Evolutionary conservation across 2,329 filamentous ascomycete species (phyloP), one percentile per base, ranked within the genome.

Genomic region (Fusarium keratoplasticum): DNA sequence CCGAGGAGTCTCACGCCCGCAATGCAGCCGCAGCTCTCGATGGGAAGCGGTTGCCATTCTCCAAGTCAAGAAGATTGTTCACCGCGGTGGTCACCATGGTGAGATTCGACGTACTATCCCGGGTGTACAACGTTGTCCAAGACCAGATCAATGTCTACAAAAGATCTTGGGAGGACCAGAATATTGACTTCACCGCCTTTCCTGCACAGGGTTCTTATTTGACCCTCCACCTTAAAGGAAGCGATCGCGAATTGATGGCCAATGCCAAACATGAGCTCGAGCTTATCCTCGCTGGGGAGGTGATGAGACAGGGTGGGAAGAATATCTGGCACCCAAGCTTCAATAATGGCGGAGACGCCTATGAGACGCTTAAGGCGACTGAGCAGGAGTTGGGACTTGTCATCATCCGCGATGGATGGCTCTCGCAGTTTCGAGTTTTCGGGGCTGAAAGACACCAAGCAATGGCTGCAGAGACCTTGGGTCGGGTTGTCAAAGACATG

Each of bases 101-200:
- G 14, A 82, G 81, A 54, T 82, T 85, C 68, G 85, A 84, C 58
- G 76, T 86, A n/a, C 69, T 74, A 2, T 75, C 61, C 3, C 68
- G 70, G 1, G 78, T 87, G 5, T 84, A 82, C 64, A 55, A 72
- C 2, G 81, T 79, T 9, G 69, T 83, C 2, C 72, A 80, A 55
- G 38, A 38, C 2, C 77, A 73, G 18, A 76, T 87, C 6, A 71
- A 79, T 7, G 29, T 69, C 2, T 69, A 80, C 0, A 75, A 71
- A 25, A 54, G 64, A 1, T 65, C 10, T 1, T 86, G 84, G 84
- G 74, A 75, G 50, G 44, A 69, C 8, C 67, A 81, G 6, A 75
- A 81, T 64, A 14, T 72, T 3, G 36, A 8, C 0, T 54, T 61
- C 6, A 25, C 33, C 2, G 31, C 29, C 2, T 31, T 42, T 1